phyloP scores from a whole-genome alignment of 2,329 filamentous ascomycete species.

The Stachybotrys echinatus region DNA sequence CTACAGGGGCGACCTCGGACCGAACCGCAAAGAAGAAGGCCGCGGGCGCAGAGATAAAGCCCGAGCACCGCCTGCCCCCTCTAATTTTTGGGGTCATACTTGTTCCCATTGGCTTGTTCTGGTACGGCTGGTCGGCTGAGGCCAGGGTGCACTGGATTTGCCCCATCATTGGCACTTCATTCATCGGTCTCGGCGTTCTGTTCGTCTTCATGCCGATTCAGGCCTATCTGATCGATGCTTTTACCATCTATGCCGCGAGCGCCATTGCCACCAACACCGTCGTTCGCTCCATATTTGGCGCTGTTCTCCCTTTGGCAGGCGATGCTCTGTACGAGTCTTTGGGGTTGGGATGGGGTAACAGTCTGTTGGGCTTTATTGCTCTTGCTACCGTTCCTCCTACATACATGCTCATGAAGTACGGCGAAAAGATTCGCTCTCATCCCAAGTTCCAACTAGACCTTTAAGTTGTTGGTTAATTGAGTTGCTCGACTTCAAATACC shows the following conservation, averaged over 20 bases:
- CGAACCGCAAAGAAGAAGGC: conserved; percentile 1
- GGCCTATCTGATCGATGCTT: conserved; percentile 50
- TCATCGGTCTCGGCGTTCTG: conserved; percentile 13
- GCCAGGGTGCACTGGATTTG: conserved; percentile 11
- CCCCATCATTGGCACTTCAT: conserved; percentile 10
- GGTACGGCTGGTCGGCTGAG: conserved; percentile 1
- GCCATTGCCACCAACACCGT: conserved; percentile 22
- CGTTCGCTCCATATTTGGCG: conserved; percentile 56
- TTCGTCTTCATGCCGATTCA: conserved; percentile 39
- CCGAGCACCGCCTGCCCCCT: conserved; percentile 34
- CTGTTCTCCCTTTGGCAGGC: conserved; percentile 56
- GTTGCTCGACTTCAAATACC: no score
- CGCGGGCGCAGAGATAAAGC: neutral
- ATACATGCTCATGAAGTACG: conserved; percentile 29
- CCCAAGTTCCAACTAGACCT: no score
- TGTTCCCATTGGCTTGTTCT: conserved; percentile 24
- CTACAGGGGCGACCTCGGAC: conserved; percentile 9
- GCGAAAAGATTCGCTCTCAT: no score
- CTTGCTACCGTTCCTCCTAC: conserved; percentile 34
- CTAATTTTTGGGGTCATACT: conserved; percentile 43
- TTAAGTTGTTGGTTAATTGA: no score
- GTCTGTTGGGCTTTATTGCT: conserved; percentile 42
- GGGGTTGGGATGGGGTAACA: conserved; percentile 43
- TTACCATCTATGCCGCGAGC: conserved; percentile 18
- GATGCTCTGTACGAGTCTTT: conserved; percentile 30